Evolutionary conservation across 768 basidiomycete genomes (phyloP).

Genomic region (Kwoniella dejecticola): DNA sequence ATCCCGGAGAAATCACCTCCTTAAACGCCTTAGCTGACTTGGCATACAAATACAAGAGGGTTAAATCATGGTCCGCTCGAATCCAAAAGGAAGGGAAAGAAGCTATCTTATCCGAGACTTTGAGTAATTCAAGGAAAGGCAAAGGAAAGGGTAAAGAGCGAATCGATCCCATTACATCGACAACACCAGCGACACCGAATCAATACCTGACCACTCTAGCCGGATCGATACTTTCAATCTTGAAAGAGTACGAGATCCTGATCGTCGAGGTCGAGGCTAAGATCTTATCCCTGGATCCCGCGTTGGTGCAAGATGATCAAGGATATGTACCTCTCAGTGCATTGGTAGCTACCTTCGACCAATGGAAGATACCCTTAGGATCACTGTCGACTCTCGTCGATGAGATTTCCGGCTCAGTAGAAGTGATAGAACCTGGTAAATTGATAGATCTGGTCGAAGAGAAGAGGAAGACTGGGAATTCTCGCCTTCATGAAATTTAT

Average conservation of each 20-base stretch:
- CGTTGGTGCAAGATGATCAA: conserved; percentile 58
- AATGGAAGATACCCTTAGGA: conserved; percentile 84
- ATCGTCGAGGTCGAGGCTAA: conserved; percentile 15
- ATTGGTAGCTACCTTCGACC: conserved; percentile 76
- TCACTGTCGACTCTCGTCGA: conserved; percentile 69
- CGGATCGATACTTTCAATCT: conserved; percentile 66
- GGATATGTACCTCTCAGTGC: conserved; percentile 83
- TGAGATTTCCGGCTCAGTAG: conserved; percentile 3
- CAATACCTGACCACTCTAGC: conserved; percentile 75
- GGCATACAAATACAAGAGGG: conserved; percentile 71
- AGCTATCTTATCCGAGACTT: conserved; percentile 23
- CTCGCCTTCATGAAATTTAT: conserved; percentile 72
- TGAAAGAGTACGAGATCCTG: conserved; percentile 5
- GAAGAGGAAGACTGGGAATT: conserved; percentile 75
- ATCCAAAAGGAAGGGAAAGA: conserved; percentile 24
- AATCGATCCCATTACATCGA: conserved; percentile 14
- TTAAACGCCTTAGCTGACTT: conserved; percentile 76
- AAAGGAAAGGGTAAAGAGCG: conserved; percentile 24
- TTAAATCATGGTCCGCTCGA: conserved; percentile 63
- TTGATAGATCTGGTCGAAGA: conserved; percentile 76
- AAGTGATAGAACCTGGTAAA: conserved; percentile 66
- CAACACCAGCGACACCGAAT: conserved; percentile 63
- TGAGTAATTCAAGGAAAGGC: neutral
- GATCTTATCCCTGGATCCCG: conserved; percentile 70
- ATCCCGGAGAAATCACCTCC: conserved; percentile 84